phyloP scores from a whole-genome alignment of 148 eudicot genomes.

The Nyssa sinensis region DNA sequence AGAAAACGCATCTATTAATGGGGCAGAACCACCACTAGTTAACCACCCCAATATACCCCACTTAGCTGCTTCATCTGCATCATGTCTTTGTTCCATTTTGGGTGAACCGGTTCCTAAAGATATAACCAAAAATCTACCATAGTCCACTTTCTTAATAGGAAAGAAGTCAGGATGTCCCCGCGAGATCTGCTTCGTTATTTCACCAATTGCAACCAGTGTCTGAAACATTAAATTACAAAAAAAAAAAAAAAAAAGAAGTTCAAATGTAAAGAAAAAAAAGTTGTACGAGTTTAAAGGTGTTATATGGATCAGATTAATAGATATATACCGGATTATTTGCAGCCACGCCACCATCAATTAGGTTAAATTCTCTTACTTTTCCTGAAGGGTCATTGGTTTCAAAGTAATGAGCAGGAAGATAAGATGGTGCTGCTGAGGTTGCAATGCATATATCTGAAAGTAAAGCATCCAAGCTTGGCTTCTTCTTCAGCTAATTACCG shows the following conservation, averaged over 20 bases:
- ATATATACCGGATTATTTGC: constrained; percentile 35
- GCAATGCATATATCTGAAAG: constrained; percentile 44
- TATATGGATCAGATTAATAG: background rate
- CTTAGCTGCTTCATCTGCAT: constrained; percentile 19
- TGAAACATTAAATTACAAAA: background rate
- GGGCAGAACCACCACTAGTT: constrained; percentile 10
- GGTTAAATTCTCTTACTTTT: constrained; percentile 19
- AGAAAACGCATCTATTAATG: constrained; percentile 22
- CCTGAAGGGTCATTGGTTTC: constrained; percentile 7
- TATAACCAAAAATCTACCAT: constrained; percentile 20
- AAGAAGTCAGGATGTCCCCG: constrained; percentile 8
- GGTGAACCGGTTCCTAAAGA: constrained; percentile 28
- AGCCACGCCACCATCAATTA: constrained; percentile 32
- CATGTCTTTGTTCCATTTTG: constrained; percentile 17
- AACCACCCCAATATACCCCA: constrained; percentile 32
- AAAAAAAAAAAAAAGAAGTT: too few species aligned
- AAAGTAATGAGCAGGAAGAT: constrained; percentile 35
- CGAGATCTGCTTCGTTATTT: constrained; percentile 19
- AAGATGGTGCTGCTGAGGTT: constrained; percentile 47
- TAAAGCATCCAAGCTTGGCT: constrained; percentile 23
- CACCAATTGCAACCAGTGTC: constrained; percentile 29
- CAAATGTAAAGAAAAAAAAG: too few species aligned
- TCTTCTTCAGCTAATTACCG: constrained; percentile 15
- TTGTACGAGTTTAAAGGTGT: too few species aligned
- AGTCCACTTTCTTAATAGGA: constrained; percentile 19